Percentiles rank a stretch among this genome's conserved stretches.
phyloP scores from a whole-genome alignment of 208 protist genomes.

The Trypanosomatidae sp. region DNA sequence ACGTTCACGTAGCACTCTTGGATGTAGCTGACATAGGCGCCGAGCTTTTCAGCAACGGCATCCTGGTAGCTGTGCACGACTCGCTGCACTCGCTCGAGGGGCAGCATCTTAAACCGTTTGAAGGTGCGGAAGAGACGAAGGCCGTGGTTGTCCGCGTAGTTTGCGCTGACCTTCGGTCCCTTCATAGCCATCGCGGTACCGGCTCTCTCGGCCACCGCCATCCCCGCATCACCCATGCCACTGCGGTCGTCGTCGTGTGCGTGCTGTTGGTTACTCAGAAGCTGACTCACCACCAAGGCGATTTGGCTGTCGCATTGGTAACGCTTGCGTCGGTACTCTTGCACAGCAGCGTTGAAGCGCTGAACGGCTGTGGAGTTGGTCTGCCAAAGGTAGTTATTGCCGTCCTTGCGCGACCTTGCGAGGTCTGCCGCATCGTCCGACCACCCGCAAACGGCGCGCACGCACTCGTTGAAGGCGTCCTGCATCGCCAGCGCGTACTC shows the following conservation, averaged over 20 bases:
- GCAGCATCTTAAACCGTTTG: conserved; percentile 69
- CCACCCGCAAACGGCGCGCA: conserved; percentile 20
- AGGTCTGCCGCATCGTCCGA: conserved; percentile 1
- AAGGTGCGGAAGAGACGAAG: conserved; percentile 64
- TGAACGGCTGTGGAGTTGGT: conserved; percentile 28
- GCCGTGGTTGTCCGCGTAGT: conserved; percentile 27
- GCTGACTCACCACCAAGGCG: conserved; percentile 54
- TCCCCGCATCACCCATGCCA: not conserved
- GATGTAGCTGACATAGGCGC: conserved; percentile 50
- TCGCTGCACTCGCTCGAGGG: conserved; percentile 58
- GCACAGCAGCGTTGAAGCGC: conserved; percentile 42
- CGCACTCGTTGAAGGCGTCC: conserved; percentile 49
- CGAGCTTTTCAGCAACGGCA: conserved; percentile 64
- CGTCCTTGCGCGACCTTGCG: not conserved
- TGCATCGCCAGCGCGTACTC: conserved; percentile 40
- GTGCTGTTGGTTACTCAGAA: conserved; percentile 63
- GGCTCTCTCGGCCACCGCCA: not conserved
- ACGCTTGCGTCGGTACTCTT: conserved; percentile 45
- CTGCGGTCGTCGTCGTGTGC: conserved; percentile 15
- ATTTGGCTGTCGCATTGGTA: conserved; percentile 68
- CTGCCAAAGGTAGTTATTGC: conserved; percentile 51
- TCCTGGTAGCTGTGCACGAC: conserved; percentile 71
- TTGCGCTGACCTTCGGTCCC: not conserved
- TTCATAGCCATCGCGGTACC: not conserved
- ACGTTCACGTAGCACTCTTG: conserved; percentile 79